phyloP scores from a whole-genome alignment of 352 stramenopile genomes.

The Phytophthora vignae region DNA sequence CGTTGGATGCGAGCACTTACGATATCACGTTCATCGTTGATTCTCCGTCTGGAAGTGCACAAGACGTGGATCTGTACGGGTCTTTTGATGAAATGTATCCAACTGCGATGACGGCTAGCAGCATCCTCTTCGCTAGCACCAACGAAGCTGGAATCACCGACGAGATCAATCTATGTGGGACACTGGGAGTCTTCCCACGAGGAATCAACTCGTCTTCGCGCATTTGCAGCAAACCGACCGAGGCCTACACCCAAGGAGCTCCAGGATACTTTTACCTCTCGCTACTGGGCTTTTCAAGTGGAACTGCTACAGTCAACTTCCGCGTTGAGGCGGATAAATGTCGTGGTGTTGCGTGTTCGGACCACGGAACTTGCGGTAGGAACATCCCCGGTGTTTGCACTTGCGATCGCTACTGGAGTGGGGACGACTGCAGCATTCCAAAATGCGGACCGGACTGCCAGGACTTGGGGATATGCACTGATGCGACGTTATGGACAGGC shows the following conservation, averaged over 20 bases:
- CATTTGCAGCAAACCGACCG: slow-evolving; percentile 59
- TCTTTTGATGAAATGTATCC: slow-evolving; percentile 74
- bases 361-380: slow-evolving; percentile 66
- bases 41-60: slow-evolving; percentile 31
- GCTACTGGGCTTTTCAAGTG: slow-evolving; percentile 62
- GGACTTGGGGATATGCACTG: slow-evolving; percentile 61
- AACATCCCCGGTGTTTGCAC: slow-evolving; percentile 72
- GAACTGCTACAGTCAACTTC: slow-evolving; percentile 42
- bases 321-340: slow-evolving; percentile 74
- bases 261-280: slow-evolving; percentile 79
- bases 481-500: slow-evolving; percentile 26
- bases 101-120: slow-evolving; percentile 56
- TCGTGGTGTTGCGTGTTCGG: slow-evolving; percentile 62
- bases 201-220: slow-evolving; percentile 65
- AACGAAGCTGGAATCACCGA: slow-evolving; percentile 46
- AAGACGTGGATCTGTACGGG: slow-evolving; percentile 75
- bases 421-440: slow-evolving; percentile 74
- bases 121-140: slow-evolving; percentile 64
- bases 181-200: slow-evolving; percentile 67
- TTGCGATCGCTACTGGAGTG: slow-evolving; percentile 81
- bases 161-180: slow-evolving; percentile 76
- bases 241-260: slow-evolving; percentile 59
- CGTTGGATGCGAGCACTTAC: slow-evolving; percentile 64
- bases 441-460: slow-evolving; percentile 78
- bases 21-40: slow-evolving; percentile 71